Base-by-base conservation (phyloP, 2,329 filamentous ascomycete genomes). In the Paradendryphiella salina region DNA sequence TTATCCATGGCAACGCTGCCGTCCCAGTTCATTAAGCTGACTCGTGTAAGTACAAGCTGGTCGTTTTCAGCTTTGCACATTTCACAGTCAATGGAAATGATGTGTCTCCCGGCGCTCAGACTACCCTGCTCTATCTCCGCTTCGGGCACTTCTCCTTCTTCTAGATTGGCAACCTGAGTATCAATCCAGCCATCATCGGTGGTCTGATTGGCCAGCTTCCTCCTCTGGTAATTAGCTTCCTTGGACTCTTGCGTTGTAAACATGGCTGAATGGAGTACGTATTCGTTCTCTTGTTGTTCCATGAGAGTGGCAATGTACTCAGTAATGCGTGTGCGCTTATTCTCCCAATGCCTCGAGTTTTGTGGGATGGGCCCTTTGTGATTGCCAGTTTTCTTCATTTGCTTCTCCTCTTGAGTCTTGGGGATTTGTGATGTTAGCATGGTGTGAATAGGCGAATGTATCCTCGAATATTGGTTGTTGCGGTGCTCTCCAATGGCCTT, bases 21-120 rank as follows among this genome's bases (percentile, higher is more conserved):
- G 61, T 91, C 84, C 93, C 94, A 99, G 53, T 85, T 79, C 6
- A 99, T 78, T 32, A 97, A 73, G 69, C 91, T 96, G 69, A 97
- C 87, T 49, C 94, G 85, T 1, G 94, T 95, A 35, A 99, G 84
- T 29, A 92, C 90, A 57, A 88, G 90, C 59, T 89, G 83, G 39
- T 85, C 85, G 54, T 87, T 85, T 52, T 86, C 88, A 2, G 91
- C 95, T 75, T 90, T 86, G 71, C 92, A 96, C 94, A 99, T 99
- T 74, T 99, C 94, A 74, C 94, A 99, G 71, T 99, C 94, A 46
- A 99, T 79, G 1, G 90, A 87, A 40, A 95, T 77, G 9, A 96
- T 77, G 31, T 87, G 82, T 56, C 90, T 84, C 29, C 92, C 94
- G 23, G 85, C 89, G 0, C 90, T 95, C 50, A 96, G 77, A 71